Conservation (phyloP, 495 filamentous ascomycete species). For the Penicillium lagena region DNA sequence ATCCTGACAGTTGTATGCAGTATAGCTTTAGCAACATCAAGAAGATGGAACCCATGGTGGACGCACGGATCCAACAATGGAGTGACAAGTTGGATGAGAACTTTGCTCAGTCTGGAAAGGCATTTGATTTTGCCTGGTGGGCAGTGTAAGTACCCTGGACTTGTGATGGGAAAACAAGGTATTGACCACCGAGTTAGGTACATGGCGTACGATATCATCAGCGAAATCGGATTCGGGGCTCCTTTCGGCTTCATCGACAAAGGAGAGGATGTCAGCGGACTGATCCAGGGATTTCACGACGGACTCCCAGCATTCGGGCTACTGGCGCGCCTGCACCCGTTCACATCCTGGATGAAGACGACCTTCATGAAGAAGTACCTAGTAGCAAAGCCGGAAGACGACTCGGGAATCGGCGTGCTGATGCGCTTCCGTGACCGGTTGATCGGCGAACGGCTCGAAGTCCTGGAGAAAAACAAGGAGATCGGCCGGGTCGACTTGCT, state of each 20-base stretch:
- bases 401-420: constrained; percentile 33
- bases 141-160: constrained; percentile 31
- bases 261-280: constrained; percentile 49
- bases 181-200: constrained; percentile 16
- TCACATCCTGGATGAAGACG: constrained; percentile 46
- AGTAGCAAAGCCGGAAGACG: constrained; percentile 48
- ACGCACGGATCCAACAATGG: constrained; percentile 39
- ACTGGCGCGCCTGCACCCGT: constrained; percentile 44
- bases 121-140: constrained; percentile 48
- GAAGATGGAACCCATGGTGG: constrained; percentile 47
- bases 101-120: constrained; percentile 34
- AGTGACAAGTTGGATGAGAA: constrained; percentile 31
- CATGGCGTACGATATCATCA: constrained; percentile 60
- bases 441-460: constrained; percentile 28
- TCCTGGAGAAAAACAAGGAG: constrained; percentile 21
- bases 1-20: constrained; percentile 21
- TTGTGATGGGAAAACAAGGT: no score
- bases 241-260: constrained; percentile 56
- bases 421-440: constrained; percentile 47
- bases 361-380: constrained; percentile 49
- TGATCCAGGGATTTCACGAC: constrained; percentile 47
- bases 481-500: constrained; percentile 20
- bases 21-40: constrained; percentile 47
- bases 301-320: constrained; percentile 43
- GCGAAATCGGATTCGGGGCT: constrained; percentile 55